phyloP scores from a whole-genome alignment of 768 basidiomycete genomes.

The Cyclocybe aegerita region DNA sequence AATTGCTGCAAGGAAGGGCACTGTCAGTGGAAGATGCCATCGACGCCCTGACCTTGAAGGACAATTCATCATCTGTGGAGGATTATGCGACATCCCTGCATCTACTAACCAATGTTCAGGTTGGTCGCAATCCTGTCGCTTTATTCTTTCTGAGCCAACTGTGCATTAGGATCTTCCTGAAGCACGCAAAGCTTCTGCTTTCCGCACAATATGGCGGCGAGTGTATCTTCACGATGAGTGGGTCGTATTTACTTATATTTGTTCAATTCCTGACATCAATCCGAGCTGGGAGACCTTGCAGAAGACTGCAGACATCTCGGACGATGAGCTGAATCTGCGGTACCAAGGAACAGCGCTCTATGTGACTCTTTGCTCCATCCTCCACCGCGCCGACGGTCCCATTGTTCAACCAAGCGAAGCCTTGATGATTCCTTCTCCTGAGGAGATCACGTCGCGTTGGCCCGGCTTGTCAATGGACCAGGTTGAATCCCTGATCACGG shows the following conservation, averaged over 20 bases:
- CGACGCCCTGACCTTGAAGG: conserved; percentile 84
- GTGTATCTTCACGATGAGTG: conserved; percentile 90
- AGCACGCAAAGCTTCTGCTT: conserved; percentile 64
- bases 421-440: conserved; percentile 52
- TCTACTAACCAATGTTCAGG: conserved; percentile 56
- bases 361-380: conserved; percentile 52
- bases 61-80: conserved; percentile 58
- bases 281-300: conserved; percentile 77
- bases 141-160: neutral
- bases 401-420: conserved; percentile 59
- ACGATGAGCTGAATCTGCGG: conserved; percentile 72
- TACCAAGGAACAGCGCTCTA: conserved; percentile 77
- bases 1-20: conserved; percentile 72
- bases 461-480: conserved; percentile 70
- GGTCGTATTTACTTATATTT: conserved; percentile 22
- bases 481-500: conserved; percentile 54
- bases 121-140: conserved; percentile 24
- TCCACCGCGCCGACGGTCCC: conserved; percentile 44
- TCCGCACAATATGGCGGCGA: conserved; percentile 82
- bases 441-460: conserved; percentile 71
- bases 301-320: conserved; percentile 72
- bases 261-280: conserved; percentile 3
- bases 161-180: conserved; percentile 61
- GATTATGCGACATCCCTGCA: conserved; percentile 73
- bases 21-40: conserved; percentile 78